Conservation (phyloP, 2,329 filamentous ascomycete species). For the Diaporthe sp. region DNA sequence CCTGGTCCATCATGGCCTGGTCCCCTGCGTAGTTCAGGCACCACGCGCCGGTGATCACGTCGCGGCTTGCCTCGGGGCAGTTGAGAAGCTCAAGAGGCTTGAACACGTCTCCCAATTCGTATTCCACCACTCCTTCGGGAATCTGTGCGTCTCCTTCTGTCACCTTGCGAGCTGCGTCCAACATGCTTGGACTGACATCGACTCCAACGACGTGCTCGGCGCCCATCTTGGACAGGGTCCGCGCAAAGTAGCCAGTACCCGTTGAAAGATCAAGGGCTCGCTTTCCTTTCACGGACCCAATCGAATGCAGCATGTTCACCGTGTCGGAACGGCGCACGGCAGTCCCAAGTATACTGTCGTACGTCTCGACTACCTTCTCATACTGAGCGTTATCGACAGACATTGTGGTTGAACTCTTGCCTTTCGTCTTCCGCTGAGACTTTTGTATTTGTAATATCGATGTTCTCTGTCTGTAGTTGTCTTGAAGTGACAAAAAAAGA, state of each 20-base stretch:
- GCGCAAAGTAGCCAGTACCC: constrained; percentile 5
- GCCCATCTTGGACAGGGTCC: background rate
- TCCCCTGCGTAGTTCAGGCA: constrained; percentile 7
- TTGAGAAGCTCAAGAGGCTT: background rate
- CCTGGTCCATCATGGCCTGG: constrained; percentile 19
- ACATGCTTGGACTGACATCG: constrained; percentile 10
- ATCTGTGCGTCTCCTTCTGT: background rate
- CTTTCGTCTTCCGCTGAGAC: no score
- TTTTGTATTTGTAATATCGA: background rate
- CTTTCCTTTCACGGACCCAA: background rate
- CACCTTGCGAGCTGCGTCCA: background rate
- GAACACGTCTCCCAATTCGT: constrained; percentile 1
- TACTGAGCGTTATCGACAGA: constrained; percentile 15
- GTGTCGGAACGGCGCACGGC: constrained; percentile 13
- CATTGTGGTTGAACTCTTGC: background rate
- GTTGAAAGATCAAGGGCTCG: background rate
- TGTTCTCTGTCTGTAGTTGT: background rate
- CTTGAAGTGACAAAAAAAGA: no score
- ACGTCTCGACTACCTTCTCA: constrained; percentile 9
- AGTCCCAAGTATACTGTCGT: constrained; percentile 1
- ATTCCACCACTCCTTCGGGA: background rate
- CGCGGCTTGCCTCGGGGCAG: background rate
- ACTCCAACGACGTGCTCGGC: background rate
- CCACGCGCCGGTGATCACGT: background rate
- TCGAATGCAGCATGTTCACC: background rate